Evolutionary conservation across 164 flowering plant species (phyloP), one percentile per base, ranked within the genome.

Genomic region (Chimonanthus salicifolius): DNA sequence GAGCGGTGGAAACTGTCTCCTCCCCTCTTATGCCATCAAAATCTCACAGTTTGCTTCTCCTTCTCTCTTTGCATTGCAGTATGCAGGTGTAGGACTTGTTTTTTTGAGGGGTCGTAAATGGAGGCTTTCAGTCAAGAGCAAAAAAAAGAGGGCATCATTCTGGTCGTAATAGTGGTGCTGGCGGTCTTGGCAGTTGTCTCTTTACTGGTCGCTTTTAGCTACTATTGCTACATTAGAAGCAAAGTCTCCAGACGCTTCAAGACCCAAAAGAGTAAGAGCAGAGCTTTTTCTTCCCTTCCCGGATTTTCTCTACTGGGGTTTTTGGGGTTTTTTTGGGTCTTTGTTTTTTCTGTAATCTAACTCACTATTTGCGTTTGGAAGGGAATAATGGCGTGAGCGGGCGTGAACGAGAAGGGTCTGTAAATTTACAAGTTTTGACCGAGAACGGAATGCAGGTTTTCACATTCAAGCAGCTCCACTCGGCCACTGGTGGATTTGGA

Each of bases 401-500:
- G 60, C 16, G 16, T 11, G 16, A 82, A 9, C 83, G 80, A 72
- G 79, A 72, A 64, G 80, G 75, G 11, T 68, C 74, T 54, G 54
- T 74, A 21, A 77, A 79, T 64, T 49, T 84, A 58, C 84, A 87
- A 83, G 80, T 85, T 76, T 72, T 79, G 8, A 62, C 80, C 47
- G 92, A 90, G 69, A 88, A 78, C 51, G 97, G 97, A 6, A 81
- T 89, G 69, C 91, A 88, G 67, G 87, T 88, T 64, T 95, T 93
- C 78, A 87, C 89, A 11, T 93, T 88, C 84, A 95, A 95, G 90
- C 97, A 95, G 84, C 84, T 95, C 15, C 91, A 93, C 77, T 85
- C 92, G 4, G 98, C 97, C 5, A 90, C 97, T 20, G 85, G 94
- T 72, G 95, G 98, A 11, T 96, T 96, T 67, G 85, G 92, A 76